These are phyloP conservation scores for Clonostachys rosea DNA, from an alignment of 2,329 filamentous ascomycete genomes.

Conservation along the genomic window DNA sequence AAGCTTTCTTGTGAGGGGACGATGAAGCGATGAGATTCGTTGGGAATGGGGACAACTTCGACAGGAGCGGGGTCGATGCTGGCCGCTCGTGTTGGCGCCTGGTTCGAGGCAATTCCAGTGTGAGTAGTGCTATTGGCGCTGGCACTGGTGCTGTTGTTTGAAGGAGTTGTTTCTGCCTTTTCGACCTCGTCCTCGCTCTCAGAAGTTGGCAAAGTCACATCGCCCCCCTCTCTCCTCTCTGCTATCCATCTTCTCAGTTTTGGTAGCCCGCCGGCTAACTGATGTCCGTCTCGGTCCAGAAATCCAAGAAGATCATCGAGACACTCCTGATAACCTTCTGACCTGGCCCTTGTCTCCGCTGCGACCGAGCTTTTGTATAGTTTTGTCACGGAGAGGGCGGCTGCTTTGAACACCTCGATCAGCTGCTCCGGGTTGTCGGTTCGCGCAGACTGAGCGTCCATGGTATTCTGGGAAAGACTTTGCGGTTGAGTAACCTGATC, in stretches of 20 bases:
- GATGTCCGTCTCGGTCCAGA: constrained; percentile 76
- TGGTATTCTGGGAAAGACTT: neutral
- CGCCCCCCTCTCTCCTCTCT: constrained; percentile 63
- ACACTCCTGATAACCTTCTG: constrained; percentile 89
- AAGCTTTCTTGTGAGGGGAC: constrained; percentile 59
- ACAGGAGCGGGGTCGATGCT: too few relatives aligned
- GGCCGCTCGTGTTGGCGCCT: constrained; percentile 5
- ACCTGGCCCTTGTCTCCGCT: constrained; percentile 69
- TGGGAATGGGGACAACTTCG: constrained; percentile 3
- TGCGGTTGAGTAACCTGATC: too few relatives aligned
- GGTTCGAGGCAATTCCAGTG: constrained; percentile 13
- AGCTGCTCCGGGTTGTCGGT: constrained; percentile 56
- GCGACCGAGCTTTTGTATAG: constrained; percentile 88
- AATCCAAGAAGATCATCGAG: constrained; percentile 85
- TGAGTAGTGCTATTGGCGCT: constrained; percentile 38
- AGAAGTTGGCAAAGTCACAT: constrained; percentile 44
- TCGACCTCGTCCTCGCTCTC: constrained; percentile 69
- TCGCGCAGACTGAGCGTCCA: constrained; percentile 15
- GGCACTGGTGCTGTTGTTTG: neutral
- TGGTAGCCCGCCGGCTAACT: constrained; percentile 71
- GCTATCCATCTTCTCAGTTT: constrained; percentile 60
- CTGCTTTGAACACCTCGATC: constrained; percentile 85
- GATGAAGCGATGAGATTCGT: constrained; percentile 27
- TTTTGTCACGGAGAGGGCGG: constrained; percentile 90
- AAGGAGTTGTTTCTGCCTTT: constrained; percentile 25